A percentile compares a stretch with the other conserved stretches of the same genome.
These are phyloP conservation scores for Fulvia fulva DNA, from an alignment of 2,329 filamentous ascomycete species.

Conservation along the genomic window DNA sequence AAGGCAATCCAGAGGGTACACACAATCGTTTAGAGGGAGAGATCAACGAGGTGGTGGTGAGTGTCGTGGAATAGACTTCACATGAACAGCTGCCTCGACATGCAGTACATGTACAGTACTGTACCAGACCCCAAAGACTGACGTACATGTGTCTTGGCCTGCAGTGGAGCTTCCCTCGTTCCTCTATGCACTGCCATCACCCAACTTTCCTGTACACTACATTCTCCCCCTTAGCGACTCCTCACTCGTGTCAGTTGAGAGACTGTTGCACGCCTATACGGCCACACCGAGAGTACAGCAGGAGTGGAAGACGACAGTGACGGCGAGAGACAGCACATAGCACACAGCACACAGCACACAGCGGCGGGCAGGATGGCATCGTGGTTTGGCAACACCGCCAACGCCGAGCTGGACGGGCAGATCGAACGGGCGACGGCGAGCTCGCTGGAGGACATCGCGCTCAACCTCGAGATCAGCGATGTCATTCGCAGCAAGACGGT, in stretches of 20 bases:
- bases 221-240: background rate
- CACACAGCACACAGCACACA: background rate
- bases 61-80: background rate
- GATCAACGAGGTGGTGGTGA: background rate
- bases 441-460: conserved; percentile 95
- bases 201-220: background rate
- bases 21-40: background rate
- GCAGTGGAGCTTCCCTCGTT: background rate
- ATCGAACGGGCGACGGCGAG: conserved; percentile 92
- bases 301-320: background rate
- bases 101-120: background rate
- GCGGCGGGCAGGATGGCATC: conserved; percentile 67
- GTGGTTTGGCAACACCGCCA: conserved; percentile 83
- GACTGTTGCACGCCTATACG: background rate
- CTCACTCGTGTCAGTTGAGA: background rate
- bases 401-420: conserved; percentile 92
- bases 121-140: background rate
- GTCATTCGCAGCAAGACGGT: conserved; percentile 96
- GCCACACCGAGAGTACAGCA: background rate
- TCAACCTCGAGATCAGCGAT: conserved; percentile 98
- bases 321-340: background rate
- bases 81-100: background rate
- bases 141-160: background rate
- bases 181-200: background rate
- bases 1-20: background rate